These are phyloP conservation scores for Cladosporium sp. DNA, from an alignment of 2,329 filamentous ascomycete genomes.

Conservation along the genomic window DNA sequence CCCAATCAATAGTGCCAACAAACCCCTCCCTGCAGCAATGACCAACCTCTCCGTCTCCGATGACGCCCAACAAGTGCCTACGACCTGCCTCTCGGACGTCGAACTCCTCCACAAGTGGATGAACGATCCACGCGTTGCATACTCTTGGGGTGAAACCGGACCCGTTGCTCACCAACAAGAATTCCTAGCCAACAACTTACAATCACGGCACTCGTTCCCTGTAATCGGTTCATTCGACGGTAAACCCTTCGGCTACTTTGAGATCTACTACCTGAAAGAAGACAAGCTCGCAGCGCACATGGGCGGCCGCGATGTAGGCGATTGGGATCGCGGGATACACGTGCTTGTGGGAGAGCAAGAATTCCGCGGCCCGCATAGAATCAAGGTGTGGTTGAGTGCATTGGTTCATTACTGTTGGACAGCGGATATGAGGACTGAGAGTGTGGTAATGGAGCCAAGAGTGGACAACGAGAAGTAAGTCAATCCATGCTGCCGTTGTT, in stretches of 20 bases:
- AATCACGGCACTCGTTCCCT: slow-evolving; percentile 74
- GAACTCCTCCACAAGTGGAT: slow-evolving; percentile 83
- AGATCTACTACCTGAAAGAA: slow-evolving; percentile 98
- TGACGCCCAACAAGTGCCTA: neutral
- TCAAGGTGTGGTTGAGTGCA: slow-evolving; percentile 76
- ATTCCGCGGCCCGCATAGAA: slow-evolving; percentile 72
- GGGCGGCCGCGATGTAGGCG: slow-evolving; percentile 54
- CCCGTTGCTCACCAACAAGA: slow-evolving; percentile 55
- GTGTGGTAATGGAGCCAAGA: slow-evolving; percentile 80
- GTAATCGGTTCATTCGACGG: slow-evolving; percentile 92
- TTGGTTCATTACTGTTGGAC: slow-evolving; percentile 82
- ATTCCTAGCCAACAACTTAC: slow-evolving; percentile 65
- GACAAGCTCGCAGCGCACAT: slow-evolving; percentile 71
- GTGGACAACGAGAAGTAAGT: slow-evolving; percentile 84
- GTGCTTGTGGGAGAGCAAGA: slow-evolving; percentile 89
- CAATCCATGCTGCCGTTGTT: too few relatives aligned
- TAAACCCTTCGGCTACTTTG: slow-evolving; percentile 93
- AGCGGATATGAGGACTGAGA: slow-evolving; percentile 75
- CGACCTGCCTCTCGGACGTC: slow-evolving; percentile 47
- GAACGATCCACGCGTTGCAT: slow-evolving; percentile 74
- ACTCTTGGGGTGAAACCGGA: slow-evolving; percentile 74
- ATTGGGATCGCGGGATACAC: slow-evolving; percentile 87
- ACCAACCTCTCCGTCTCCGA: slow-evolving; percentile 9
- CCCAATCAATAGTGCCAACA: neutral
- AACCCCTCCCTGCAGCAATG: slow-evolving; percentile 6